Conservation (phyloP, 352 stramenopile genomes). For the Globisporangium radiosum region DNA sequence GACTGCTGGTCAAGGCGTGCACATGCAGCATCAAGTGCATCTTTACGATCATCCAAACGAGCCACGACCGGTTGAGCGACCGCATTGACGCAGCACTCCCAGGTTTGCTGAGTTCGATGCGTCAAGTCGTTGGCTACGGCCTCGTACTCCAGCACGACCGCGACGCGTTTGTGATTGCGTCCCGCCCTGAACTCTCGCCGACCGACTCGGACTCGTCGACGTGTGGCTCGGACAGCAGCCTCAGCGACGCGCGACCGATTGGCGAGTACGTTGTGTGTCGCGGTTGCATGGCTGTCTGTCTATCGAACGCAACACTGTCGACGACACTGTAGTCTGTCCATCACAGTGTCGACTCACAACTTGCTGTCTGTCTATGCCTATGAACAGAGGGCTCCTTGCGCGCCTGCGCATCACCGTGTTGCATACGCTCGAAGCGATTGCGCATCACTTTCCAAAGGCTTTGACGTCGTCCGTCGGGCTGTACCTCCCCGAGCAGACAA, state of each 20-base stretch:
- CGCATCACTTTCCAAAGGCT: conserved; percentile 52
- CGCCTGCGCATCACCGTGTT: conserved; percentile 70
- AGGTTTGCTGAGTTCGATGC: conserved; percentile 68
- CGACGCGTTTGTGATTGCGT: conserved; percentile 50
- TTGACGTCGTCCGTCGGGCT: conserved; percentile 76
- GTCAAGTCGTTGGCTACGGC: conserved; percentile 69
- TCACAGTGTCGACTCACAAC: neutral
- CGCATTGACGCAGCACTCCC: conserved; percentile 54
- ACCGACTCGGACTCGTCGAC: conserved; percentile 72
- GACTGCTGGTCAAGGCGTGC: conserved; percentile 78
- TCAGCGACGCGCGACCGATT: conserved; percentile 18
- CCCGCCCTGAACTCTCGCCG: conserved; percentile 46
- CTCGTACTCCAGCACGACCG: conserved; percentile 42
- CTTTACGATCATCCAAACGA: conserved; percentile 74
- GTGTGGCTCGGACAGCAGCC: conserved; percentile 50
- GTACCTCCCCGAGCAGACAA: conserved; percentile 78
- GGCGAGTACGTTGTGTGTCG: conserved; percentile 38
- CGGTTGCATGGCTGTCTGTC: neutral
- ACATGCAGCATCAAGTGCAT: conserved; percentile 86
- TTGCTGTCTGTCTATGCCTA: neutral
- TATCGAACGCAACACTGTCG: too few relatives aligned
- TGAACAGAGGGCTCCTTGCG: conserved; percentile 51
- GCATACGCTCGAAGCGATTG: conserved; percentile 61
- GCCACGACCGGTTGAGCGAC: conserved; percentile 47
- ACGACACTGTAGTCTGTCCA: neutral